Base-by-base conservation (phyloP, 2,329 filamentous ascomycete species). In the Trichoderma asperellum region DNA sequence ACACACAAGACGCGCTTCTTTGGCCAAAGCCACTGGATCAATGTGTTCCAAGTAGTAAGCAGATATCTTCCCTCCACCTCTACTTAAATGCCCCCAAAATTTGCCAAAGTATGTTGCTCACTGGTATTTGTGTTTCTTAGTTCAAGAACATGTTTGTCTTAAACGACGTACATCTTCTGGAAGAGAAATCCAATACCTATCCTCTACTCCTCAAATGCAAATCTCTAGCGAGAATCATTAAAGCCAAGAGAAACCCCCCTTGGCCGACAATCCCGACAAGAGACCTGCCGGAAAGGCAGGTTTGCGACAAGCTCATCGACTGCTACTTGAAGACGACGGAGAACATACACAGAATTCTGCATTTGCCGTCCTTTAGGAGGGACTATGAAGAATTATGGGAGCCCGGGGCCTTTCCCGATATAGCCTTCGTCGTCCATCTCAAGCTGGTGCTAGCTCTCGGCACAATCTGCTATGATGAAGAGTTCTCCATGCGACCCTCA, bases 361-460 rank as follows among this genome's bases (percentile, higher is more conserved):
- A 88, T 69, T 74, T 87, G 0, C 85, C 85, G 0, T 82, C 79
- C 1, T 88, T 88, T 56, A 77, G 69, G 32, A 78, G 74, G 7
- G 81, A 83, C 2, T 88, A 87, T 24, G 84, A 87, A 29, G 79
- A 81, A 0, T 71, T 87, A 0, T 90, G 87, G 87, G 47, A 52
- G 0, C 72, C 76, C 1, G 72, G 73, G 0, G 37, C 69, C 0
- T 69, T 76, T 1, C 74, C 79, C 0, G 80, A 83, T 52, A 77
- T 76, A 1, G 77, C 76, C 0, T 89, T 89, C 60, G 70, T 88
- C 1, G 81, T 88, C 16, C 87, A 87, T 57, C 71, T 89, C 2
- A 88, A 89, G 72, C 77, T 90, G 0, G 82, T 89, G 0, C 76
- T 90, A 4, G 86, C 88, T 0, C 83, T 90, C 21, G 88, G 88